Base-by-base conservation (phyloP, 257 asterid species). In the Henckelia pumila region DNA sequence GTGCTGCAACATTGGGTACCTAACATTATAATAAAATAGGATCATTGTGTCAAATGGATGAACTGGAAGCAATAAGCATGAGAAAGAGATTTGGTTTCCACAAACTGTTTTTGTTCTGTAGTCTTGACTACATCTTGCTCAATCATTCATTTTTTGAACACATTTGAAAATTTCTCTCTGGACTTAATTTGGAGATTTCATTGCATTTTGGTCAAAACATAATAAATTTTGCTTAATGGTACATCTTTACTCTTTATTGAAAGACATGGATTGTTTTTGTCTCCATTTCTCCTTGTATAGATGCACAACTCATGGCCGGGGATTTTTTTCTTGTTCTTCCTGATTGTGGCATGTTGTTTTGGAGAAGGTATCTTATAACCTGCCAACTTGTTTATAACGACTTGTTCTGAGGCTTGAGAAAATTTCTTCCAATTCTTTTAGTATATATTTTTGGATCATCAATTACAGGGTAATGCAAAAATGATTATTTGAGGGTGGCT, bases 141-240 rank as follows among this genome's bases (percentile, higher is more conserved):
- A 5, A 14, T 47, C 2, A 2, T 47, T 47, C 53, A 47, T 47
- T 47, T 40, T 16, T 47, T 47, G 8, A 0, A 8, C 19, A 16
- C 20, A 13, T 75, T 28, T 56, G 25, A 55, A 59, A 55, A 26
- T 40, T 53, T n/a, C 44, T 55, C 59, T 16, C 32, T 40, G 19
- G 59, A 10, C 47, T 66, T 9, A 28, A 16, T 32, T 65, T 7
- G 13, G 26, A 53, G 76, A 70, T 65, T 44, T 56, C 63, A 44
- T 61, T 66, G 59, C 40, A 33, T 32, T 59, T 16, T 58, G 30
- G 55, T 16, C 68, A 9, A 20, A 44, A 60, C 9, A 17, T 14
- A 19, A 11, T 17, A 61, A 44, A 8, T 13, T 52, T 65, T 63
- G 64, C 61, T 64, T 64, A 61, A 33, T 63, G 52, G 14, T 17